Base-by-base conservation (phyloP, 345 rosid species). In the Firmiana major region DNA sequence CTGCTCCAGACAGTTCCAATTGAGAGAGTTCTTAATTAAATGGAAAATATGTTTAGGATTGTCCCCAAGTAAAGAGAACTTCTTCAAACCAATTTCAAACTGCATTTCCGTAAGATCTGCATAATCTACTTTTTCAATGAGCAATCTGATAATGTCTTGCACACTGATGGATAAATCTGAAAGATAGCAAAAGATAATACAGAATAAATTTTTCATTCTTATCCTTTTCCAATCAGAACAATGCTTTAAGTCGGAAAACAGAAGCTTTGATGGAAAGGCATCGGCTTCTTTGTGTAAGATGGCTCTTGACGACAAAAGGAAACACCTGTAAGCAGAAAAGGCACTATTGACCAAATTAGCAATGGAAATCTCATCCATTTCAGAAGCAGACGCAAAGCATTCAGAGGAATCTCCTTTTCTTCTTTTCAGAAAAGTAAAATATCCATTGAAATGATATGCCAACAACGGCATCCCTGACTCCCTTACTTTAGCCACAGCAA, bases 1-100 rank as follows among this genome's bases (percentile, higher is more conserved):
- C 70, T 89, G 92, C 80, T 86, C 89, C 49, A 83, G 21, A 45
- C 36, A 51, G 54, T 79, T 79, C 92, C 92, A 89, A 21, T 31
- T 65, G 22, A 89, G 74, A 71, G 90, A 86, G 31, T 57, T 79
- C 78, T 80, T 83, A 71, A 89, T 80, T 69, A 89, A 69, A 71
- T 34, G 31, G 7, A 68, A 70, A 77, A 87, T 73, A 69, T 62
- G 43, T 76, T 81, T 82, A 48, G 71, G 69, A 62, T 77, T 81
- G 74, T 80, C 85, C 75, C 92, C 92, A 53, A 86, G 71, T 58
- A 87, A 1, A 11, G 86, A 86, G 31, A 83, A 69, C 60, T 79
- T 87, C 78, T 76, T 87, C 54, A 77, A 75, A 46, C 88, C 84
- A 79, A 89, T 79, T 26, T 87, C 86, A 67, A 89, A 84, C 76